These are phyloP conservation scores for Trypanosoma avium DNA, from an alignment of 208 protist genomes.

Conservation along the genomic window DNA sequence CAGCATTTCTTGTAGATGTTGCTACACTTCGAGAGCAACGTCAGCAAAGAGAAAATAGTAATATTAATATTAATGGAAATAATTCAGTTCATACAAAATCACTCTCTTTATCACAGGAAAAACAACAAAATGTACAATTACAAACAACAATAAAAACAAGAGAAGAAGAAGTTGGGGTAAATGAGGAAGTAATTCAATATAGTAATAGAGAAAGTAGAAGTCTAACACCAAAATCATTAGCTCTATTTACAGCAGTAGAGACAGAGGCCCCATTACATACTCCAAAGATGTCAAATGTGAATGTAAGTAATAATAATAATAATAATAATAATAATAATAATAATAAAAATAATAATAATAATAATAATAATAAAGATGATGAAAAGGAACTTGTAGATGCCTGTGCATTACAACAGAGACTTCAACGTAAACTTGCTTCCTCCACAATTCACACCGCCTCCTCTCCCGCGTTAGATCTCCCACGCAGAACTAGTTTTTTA, in stretches of 20 bases:
- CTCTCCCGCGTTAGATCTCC: neutral
- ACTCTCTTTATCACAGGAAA: neutral
- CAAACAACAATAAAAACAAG: neutral
- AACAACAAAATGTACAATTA: neutral
- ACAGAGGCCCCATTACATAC: neutral
- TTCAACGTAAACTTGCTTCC: too few relatives aligned
- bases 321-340: too few relatives aligned
- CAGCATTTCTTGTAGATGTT: slow-evolving; percentile 78
- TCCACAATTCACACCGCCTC: slow-evolving; percentile 15
- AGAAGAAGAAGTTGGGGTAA: neutral
- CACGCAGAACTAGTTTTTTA: neutral
- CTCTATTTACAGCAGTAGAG: neutral
- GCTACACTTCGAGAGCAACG: slow-evolving; percentile 32
- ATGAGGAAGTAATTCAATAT: neutral
- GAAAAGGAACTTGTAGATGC: too few relatives aligned
- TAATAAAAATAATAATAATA: too few relatives aligned
- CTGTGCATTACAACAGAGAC: too few relatives aligned
- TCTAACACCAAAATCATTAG: neutral
- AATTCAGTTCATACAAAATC: neutral
- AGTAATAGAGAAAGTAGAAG: neutral
- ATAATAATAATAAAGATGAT: too few relatives aligned
- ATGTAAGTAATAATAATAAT: slow-evolving; percentile 35
- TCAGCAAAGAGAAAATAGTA: slow-evolving; percentile 19
- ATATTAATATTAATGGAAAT: slow-evolving; percentile 10
- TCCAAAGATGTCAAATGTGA: neutral